A percentile compares a stretch with the other conserved stretches of the same genome.
These are phyloP conservation scores for Orobanche coerulescens DNA, from an alignment of 257 asterid genomes.

Conservation along the genomic window DNA sequence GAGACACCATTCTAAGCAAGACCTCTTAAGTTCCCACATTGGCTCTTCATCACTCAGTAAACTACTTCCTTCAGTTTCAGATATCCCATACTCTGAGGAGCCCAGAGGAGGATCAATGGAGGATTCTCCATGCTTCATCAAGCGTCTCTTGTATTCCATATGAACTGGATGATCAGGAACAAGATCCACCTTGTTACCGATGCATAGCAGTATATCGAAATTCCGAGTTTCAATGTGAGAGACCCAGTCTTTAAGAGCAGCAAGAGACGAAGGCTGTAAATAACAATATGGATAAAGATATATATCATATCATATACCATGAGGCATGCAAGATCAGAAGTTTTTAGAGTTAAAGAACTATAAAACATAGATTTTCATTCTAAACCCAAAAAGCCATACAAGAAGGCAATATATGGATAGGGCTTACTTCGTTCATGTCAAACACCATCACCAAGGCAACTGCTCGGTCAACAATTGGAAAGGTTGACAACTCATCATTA, in stretches of 20 bases:
- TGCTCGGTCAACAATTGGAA: slow-evolving; percentile 37
- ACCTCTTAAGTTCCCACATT: slow-evolving; percentile 40
- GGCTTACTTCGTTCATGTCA: slow-evolving; percentile 61
- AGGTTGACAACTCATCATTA: slow-evolving; percentile 44
- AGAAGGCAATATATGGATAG: slow-evolving; percentile 15
- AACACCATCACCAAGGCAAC: slow-evolving; percentile 94
- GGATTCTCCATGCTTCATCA: slow-evolving; percentile 46
- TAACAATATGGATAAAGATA: slow-evolving; percentile 20
- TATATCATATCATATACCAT: slow-evolving; percentile 3
- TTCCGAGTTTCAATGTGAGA: slow-evolving; percentile 55
- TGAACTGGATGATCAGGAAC: slow-evolving; percentile 84
- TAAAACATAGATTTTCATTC: background rate
- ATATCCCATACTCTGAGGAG: slow-evolving; percentile 55
- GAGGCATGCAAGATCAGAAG: background rate
- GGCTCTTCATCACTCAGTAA: slow-evolving; percentile 66
- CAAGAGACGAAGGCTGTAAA: slow-evolving; percentile 66
- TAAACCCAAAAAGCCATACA: slow-evolving; percentile 11
- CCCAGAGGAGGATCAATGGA: slow-evolving; percentile 29
- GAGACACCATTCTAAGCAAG: slow-evolving; percentile 75
- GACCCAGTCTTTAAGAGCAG: slow-evolving; percentile 68
- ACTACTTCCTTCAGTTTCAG: slow-evolving; percentile 85
- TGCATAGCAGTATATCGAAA: slow-evolving; percentile 69
- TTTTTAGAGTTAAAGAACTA: background rate
- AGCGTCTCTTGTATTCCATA: slow-evolving; percentile 57
- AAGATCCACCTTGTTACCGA: slow-evolving; percentile 94